Base-by-base conservation (phyloP, 169 alveolate genomes). In the Eimeria necatrix region DNA sequence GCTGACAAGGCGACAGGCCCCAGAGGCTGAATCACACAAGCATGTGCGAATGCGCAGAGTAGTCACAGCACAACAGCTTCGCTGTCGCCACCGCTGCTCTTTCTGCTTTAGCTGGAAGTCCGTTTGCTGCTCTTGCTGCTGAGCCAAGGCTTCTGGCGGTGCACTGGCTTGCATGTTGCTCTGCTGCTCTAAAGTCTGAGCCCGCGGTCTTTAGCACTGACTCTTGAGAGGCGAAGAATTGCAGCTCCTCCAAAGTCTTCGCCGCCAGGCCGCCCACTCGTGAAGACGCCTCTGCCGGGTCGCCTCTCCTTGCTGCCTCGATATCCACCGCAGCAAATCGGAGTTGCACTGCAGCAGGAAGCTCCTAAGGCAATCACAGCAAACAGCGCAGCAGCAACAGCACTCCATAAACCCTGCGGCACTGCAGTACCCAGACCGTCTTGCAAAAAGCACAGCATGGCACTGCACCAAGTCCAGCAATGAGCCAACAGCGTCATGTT, bases 261-360 rank as follows among this genome's bases (percentile, higher is more conserved):
- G n/a, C 78, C n/a, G 78, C 78, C 32, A 68, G 46, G 12, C 46
- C 46, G 41, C n/a, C 46, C 78, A 68, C 78, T 14, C 78, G n/a
- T 12, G n/a, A 7, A 0, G 78, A 68, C 41, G 78, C 78, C 78
- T 10, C 78, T 8, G 41, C 14, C 14, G 78, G 46, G 32, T 68
- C 32, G 3, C 12, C 78, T 14, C 78, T 16, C 32, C 78, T 12
- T 24, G n/a, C 78, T 7, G 78, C 78, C 78, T 68, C 48, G 10
- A 83, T 9, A 59, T 83, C 76, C 52, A 83, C 64, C 73, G 73
- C 60, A 61, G 48, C 73, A 26, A 83, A 83, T 52, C 61, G 53
- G 20, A 83, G 71, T n/a, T 53, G 71, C 91, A 83, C 46, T 16
- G 73, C 4, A 0, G 51, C 52, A 59, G 91, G 91, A 18, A 83